These are phyloP conservation scores for Eucalyptus dawsonii DNA, from an alignment of 345 rosid genomes.

Conservation along the genomic window DNA sequence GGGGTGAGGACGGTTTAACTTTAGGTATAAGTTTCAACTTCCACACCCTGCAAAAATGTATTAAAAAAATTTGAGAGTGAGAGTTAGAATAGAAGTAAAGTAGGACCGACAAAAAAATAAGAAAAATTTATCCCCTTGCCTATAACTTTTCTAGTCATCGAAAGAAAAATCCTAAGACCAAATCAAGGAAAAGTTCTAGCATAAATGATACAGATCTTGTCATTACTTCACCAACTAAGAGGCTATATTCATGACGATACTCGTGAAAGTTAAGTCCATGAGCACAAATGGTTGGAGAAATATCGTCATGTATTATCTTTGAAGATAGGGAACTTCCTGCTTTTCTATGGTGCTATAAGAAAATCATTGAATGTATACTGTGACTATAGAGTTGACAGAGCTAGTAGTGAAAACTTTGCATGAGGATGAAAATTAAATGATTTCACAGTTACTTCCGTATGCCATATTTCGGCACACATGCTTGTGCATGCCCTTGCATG, in stretches of 20 bases:
- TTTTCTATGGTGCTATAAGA: neutral
- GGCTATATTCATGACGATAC: too few relatives aligned
- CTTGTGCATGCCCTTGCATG: neutral
- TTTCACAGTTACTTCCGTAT: neutral
- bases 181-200: too few relatives aligned
- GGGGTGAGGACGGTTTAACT: fast-evolving
- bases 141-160: too few relatives aligned
- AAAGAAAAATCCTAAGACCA: too few relatives aligned
- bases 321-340: neutral
- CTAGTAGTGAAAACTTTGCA: neutral
- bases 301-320: neutral
- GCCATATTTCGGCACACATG: neutral
- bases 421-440: neutral
- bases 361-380: neutral
- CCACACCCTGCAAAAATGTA: fast-evolving
- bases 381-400: neutral
- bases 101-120: fast-evolving
- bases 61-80: too few relatives aligned
- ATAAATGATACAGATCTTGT: too few relatives aligned
- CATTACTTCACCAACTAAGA: too few relatives aligned
- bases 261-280: fast-evolving
- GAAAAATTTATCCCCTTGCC: too few relatives aligned
- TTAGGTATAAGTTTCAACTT: too few relatives aligned
- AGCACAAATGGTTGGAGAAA: too few relatives aligned
- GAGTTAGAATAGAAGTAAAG: too few relatives aligned